A percentile compares a stretch with the other conserved stretches of the same genome.
Conservation (phyloP, 176 grass and related monocot species). For the Hsuehochloa calcarea region DNA sequence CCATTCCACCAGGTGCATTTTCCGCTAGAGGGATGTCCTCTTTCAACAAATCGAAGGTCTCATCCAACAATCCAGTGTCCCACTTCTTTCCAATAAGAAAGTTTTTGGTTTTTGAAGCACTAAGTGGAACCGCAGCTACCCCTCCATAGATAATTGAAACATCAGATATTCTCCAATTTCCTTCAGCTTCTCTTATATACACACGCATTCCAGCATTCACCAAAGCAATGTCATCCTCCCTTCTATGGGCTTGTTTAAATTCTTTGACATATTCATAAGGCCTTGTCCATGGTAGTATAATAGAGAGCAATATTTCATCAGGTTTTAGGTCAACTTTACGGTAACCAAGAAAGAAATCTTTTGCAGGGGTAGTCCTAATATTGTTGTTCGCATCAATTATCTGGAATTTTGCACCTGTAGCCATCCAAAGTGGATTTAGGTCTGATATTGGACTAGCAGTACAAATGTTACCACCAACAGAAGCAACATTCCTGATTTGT, state of each 20-base stretch:
- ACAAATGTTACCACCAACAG: constrained; percentile 97
- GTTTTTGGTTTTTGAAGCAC: constrained; percentile 63
- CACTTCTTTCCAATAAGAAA: constrained; percentile 67
- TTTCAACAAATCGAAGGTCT: constrained; percentile 65
- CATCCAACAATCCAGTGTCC: constrained; percentile 58
- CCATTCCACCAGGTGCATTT: constrained; percentile 94
- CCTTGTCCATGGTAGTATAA: constrained; percentile 84
- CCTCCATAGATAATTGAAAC: constrained; percentile 79
- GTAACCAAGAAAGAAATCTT: constrained; percentile 90
- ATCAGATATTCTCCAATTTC: constrained; percentile 62
- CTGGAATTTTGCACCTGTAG: constrained; percentile 66
- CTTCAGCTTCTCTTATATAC: constrained; percentile 55
- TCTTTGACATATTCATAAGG: constrained; percentile 90
- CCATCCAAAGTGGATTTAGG: constrained; percentile 97
- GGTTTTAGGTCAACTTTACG: constrained; percentile 77
- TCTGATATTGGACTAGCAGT: constrained; percentile 99
- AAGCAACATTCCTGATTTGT: constrained; percentile 95
- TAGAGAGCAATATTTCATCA: constrained; percentile 77
- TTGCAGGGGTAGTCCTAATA: constrained; percentile 61
- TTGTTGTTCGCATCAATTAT: constrained; percentile 66
- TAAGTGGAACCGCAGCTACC: constrained; percentile 68
- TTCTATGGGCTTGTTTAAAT: constrained; percentile 96
- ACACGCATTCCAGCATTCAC: constrained; percentile 92
- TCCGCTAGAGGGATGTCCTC: constrained; percentile 72
- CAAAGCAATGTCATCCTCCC: constrained; percentile 97